A percentile compares a stretch with the other conserved stretches of the same genome.
Evolutionary conservation across 305 asterid genomes (phyloP).

Genomic region (Striga hermonthica): DNA sequence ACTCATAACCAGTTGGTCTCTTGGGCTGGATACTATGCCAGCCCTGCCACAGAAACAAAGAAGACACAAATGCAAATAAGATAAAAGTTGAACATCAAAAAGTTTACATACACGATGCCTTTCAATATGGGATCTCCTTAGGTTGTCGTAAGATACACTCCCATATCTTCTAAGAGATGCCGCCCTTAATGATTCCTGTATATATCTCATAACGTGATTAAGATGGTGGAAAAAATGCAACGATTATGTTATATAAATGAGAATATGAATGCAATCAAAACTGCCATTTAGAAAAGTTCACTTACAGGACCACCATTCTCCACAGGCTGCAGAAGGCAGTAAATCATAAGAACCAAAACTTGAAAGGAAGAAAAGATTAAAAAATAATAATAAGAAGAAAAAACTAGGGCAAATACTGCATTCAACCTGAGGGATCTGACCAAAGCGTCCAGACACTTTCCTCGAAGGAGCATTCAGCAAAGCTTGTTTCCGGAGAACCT

Average conservation of each 20-base stretch:
- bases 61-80: slow-evolving; percentile 6
- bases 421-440: slow-evolving; percentile 40
- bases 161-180: slow-evolving; percentile 39
- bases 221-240: slow-evolving; percentile 18
- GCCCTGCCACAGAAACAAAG: slow-evolving; percentile 16
- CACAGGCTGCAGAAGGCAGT: slow-evolving; percentile 45
- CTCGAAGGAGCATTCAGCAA: slow-evolving; percentile 43
- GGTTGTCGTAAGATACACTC: slow-evolving; percentile 33
- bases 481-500: slow-evolving; percentile 55
- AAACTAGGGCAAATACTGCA: slow-evolving; percentile 14
- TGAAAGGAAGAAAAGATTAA: neutral
- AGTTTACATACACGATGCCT: slow-evolving; percentile 53
- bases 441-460: slow-evolving; percentile 44
- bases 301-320: slow-evolving; percentile 65
- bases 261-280: slow-evolving; percentile 8
- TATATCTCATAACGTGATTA: slow-evolving; percentile 21
- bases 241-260: slow-evolving; percentile 7
- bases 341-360: slow-evolving; percentile 29
- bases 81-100: slow-evolving; percentile 10
- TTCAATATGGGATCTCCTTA: slow-evolving; percentile 51
- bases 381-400: neutral
- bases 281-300: slow-evolving; percentile 18
- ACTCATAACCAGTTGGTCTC: slow-evolving; percentile 17
- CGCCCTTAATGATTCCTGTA: slow-evolving; percentile 44
- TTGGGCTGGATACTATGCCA: neutral